Conservation (phyloP, 2,329 filamentous ascomycete species). For the Didymella pinodella region DNA sequence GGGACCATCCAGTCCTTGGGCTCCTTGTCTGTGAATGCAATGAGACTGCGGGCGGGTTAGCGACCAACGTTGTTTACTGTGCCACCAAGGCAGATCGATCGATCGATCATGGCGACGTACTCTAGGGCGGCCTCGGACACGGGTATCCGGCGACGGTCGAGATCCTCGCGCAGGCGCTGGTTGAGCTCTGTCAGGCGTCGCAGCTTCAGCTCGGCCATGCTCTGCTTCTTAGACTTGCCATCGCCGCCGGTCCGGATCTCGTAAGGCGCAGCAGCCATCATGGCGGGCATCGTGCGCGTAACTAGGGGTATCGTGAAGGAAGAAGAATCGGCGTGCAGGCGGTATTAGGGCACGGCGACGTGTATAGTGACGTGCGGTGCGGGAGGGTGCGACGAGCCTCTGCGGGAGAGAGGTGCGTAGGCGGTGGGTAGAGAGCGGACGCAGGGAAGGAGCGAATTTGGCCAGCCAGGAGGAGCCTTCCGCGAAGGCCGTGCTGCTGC, state of each 20-base stretch:
- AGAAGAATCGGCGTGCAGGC: constrained; percentile 24
- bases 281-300: constrained; percentile 42
- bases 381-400: constrained; percentile 45
- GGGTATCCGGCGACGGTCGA: constrained; percentile 93
- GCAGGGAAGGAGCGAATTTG: constrained; percentile 46
- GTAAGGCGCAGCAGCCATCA: constrained; percentile 68
- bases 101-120: constrained; percentile 44
- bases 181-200: constrained; percentile 96
- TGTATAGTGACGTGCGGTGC: constrained; percentile 24
- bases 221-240: constrained; percentile 93
- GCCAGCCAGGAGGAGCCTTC: constrained; percentile 40
- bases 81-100: neutral
- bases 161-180: constrained; percentile 91
- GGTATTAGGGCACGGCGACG: constrained; percentile 38
- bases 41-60: constrained; percentile 71
- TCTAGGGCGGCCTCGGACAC: constrained; percentile 84
- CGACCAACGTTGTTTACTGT: constrained; percentile 3
- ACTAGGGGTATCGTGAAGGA: constrained; percentile 24
- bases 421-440: constrained; percentile 30
- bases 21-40: constrained; percentile 92
- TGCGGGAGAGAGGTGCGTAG: constrained; percentile 31
- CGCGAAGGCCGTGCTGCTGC: constrained; percentile 37
- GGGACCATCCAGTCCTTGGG: constrained; percentile 99
- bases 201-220: constrained; percentile 98
- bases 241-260: constrained; percentile 71